A percentile compares a stretch with the other conserved stretches of the same genome.
These are phyloP conservation scores for Posidonia australis DNA, from an alignment of 106 monocot species.

Conservation along the genomic window DNA sequence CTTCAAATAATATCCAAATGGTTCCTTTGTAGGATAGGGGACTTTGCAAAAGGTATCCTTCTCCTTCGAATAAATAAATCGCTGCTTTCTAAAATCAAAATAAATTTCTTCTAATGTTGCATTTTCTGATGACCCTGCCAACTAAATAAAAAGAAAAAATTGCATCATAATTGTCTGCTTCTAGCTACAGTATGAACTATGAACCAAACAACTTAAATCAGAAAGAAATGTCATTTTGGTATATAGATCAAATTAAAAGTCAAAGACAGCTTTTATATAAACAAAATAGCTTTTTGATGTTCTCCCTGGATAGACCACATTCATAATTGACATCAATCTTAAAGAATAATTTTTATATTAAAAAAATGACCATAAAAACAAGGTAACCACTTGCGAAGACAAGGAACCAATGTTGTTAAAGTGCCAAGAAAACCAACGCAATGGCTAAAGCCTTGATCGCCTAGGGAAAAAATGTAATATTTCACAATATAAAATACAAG, in stretches of 20 bases:
- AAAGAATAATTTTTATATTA: no score
- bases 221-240: no score
- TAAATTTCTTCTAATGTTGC: slow-evolving; percentile 52
- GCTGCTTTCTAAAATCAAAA: slow-evolving; percentile 98
- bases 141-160: slow-evolving; percentile 23
- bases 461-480: no score
- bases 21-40: slow-evolving; percentile 86
- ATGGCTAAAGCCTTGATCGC: no score
- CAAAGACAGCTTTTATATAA: background rate
- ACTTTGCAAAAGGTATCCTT: slow-evolving; percentile 75
- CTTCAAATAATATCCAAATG: slow-evolving; percentile 77
- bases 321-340: no score
- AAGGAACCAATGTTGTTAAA: no score
- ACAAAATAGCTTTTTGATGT: no score
- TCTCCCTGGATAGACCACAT: no score
- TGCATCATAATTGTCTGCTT: background rate
- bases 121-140: slow-evolving; percentile 34
- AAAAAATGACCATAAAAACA: background rate
- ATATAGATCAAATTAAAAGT: background rate
- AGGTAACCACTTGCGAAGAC: no score
- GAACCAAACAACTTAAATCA: background rate
- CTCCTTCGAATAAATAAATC: slow-evolving; percentile 60
- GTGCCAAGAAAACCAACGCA: no score
- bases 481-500: no score
- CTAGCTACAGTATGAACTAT: background rate